phyloP scores from a whole-genome alignment of 768 basidiomycete genomes.

The Megacollybia marginata region DNA sequence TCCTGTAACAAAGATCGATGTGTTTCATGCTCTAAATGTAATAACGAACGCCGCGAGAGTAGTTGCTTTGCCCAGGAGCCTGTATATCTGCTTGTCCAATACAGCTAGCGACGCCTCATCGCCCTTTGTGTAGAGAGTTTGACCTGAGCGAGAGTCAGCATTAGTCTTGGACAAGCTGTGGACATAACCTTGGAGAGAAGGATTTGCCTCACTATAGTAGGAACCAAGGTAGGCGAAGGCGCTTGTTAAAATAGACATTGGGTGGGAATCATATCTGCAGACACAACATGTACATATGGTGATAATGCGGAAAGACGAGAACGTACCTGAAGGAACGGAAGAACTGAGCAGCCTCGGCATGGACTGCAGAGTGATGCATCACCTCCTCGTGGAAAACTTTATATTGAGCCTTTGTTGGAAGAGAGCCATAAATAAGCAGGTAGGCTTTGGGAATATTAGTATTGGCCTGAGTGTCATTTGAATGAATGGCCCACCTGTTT shows the following conservation, averaged over 20 bases:
- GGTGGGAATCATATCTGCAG: conserved; percentile 82
- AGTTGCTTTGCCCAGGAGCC: conserved; percentile 82
- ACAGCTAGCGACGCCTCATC: conserved; percentile 58
- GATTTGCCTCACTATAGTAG: conserved; percentile 84
- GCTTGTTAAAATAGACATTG: conserved; percentile 85
- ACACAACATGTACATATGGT: neutral
- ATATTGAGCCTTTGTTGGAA: conserved; percentile 60
- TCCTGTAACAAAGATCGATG: conserved; percentile 31
- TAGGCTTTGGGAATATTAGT: conserved; percentile 38
- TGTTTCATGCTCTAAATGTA: neutral
- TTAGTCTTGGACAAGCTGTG: neutral
- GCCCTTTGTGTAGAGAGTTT: conserved; percentile 69
- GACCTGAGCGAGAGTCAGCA: conserved; percentile 37
- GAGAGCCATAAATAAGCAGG: conserved; percentile 80
- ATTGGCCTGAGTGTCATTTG: neutral
- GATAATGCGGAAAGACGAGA: neutral
- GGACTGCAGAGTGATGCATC: conserved; percentile 64
- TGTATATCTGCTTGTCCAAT: conserved; percentile 91
- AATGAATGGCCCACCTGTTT: conserved; percentile 34
- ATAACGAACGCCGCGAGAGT: conserved; percentile 72
- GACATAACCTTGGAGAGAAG: conserved; percentile 64
- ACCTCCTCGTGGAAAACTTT: conserved; percentile 66
- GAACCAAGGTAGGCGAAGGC: conserved; percentile 86
- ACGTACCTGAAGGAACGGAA: conserved; percentile 58
- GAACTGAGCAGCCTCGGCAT: conserved; percentile 63